Conservation (phyloP, 164 flowering plant genomes). For the Taxillus chinensis region DNA sequence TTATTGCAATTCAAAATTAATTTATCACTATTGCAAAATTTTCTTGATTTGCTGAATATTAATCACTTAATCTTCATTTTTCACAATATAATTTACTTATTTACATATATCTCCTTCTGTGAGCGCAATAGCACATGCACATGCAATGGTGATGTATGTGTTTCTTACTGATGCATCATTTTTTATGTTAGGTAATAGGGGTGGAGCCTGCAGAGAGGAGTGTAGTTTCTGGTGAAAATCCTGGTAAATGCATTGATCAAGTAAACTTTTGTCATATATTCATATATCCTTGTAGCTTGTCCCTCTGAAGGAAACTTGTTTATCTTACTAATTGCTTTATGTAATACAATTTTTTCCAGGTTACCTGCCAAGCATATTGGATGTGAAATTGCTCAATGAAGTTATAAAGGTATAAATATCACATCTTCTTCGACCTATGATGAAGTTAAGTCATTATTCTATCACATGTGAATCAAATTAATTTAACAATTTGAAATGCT, state of each 20-base stretch:
- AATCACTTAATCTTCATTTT: background rate
- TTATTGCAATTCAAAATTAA: too few species aligned
- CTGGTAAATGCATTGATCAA: slow-evolving; percentile 31
- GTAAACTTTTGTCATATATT: background rate
- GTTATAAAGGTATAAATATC: slow-evolving; percentile 51
- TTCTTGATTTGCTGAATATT: background rate
- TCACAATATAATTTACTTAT: too few species aligned
- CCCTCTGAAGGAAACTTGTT: background rate
- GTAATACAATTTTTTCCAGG: slow-evolving; percentile 33
- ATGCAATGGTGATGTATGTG: too few species aligned
- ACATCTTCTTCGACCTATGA: background rate
- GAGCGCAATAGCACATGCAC: too few species aligned
- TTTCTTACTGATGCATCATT: too few species aligned
- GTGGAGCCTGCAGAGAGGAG: slow-evolving; percentile 82
- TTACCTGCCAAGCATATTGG: slow-evolving; percentile 58
- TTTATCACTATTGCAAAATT: background rate
- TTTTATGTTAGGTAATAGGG: slow-evolving; percentile 53
- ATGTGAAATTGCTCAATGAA: slow-evolving; percentile 70
- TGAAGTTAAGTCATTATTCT: background rate
- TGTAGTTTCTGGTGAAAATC: slow-evolving; percentile 61
- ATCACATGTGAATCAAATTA: background rate
- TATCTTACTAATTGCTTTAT: background rate
- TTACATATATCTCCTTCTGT: too few species aligned
- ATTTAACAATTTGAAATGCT: background rate
- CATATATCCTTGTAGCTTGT: background rate